Evolutionary conservation across 225 moss, liverwort and hornwort species (phyloP), one percentile per base, ranked within the genome.

Genomic region (Pleurozium schreberi): DNA sequence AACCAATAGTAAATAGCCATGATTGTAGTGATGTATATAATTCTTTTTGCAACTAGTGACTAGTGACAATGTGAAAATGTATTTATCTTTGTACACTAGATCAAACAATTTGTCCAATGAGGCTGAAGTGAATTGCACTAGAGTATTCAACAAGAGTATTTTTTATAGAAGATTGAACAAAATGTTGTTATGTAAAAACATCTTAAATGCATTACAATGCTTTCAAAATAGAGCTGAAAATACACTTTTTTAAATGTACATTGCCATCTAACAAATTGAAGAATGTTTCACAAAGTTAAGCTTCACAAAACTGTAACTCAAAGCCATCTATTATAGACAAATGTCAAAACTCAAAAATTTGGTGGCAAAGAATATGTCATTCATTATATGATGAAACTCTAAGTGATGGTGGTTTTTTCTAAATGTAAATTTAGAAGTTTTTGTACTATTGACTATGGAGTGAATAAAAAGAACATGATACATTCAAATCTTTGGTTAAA

Each of bases 371-470:
- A 71, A 43, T 2, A 43, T 3, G 5, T 71, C 71, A 70, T 0
- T 3, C 5, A 43, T 71, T 71, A 9, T 3, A 9, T 43, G 43
- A 42, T 71, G 43, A 43, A 27, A 27, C 3, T 6, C 43, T 71
- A 43, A 70, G 27, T 70, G 26, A 43, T 42, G 40, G 17, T 15
- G 40, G 17, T 15, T 27, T 40, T 27, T 71, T 28, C 27, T 16
- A 16, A 16, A 16, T 43, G 2, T 70, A 5, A 27, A 16, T 13
- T 71, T 27, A 16, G 43, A 27, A 27, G 2, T 16, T 43, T 42
- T 0, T 43, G 3, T 43, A 27, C 16, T 16, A 1, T 71, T 28
- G 9, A 27, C 5, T 27, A 1, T 16, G 27, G 27, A 43, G 0
- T 43, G 43, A 71, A 43, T 43, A 15, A 71, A 43, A 42, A 71